phyloP scores from a whole-genome alignment of 2,329 filamentous ascomycete genomes.

The Trichoderma atrobrunneum region DNA sequence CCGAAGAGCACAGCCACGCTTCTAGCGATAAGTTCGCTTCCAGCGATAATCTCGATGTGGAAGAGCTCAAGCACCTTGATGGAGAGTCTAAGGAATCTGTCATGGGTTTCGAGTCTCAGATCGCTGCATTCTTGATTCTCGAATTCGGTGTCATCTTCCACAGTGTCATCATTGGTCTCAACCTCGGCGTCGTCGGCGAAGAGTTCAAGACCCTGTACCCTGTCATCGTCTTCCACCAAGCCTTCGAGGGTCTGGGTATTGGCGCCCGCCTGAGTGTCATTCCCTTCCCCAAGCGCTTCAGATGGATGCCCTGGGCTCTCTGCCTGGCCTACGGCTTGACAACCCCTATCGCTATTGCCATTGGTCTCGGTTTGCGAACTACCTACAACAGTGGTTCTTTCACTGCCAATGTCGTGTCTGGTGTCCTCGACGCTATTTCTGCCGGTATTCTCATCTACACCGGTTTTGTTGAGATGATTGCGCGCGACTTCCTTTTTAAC shows the following conservation, averaged over 20 bases:
- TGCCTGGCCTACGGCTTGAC: constrained; percentile 49
- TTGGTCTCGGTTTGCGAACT: constrained; percentile 44
- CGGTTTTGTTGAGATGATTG: constrained; percentile 81
- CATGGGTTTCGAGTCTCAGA: constrained; percentile 35
- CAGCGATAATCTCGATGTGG: constrained; percentile 22
- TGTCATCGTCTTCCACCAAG: constrained; percentile 62
- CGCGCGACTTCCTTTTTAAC: constrained; percentile 91
- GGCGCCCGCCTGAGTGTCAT: constrained; percentile 59
- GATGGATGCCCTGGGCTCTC: constrained; percentile 48
- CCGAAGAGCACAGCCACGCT: neutral
- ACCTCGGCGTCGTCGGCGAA: constrained; percentile 55
- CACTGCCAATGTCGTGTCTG: constrained; percentile 65
- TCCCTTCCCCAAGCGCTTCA: constrained; percentile 42
- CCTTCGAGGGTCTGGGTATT: constrained; percentile 62
- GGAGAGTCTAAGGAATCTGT: constrained; percentile 21
- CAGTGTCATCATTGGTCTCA: constrained; percentile 62
- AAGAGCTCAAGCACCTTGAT: constrained; percentile 25
- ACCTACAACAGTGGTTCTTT: constrained; percentile 29
- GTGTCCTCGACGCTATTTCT: constrained; percentile 78
- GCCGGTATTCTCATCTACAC: constrained; percentile 87
- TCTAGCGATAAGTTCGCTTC: constrained; percentile 21
- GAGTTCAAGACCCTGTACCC: constrained; percentile 58
- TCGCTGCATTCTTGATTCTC: constrained; percentile 47
- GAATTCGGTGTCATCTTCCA: constrained; percentile 64
- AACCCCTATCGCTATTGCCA: constrained; percentile 50